A percentile compares a stretch with the other conserved stretches of the same genome.
phyloP scores from a whole-genome alignment of 1,284 basidiomycete species.

The Pyrrhoderma lamaoense region DNA sequence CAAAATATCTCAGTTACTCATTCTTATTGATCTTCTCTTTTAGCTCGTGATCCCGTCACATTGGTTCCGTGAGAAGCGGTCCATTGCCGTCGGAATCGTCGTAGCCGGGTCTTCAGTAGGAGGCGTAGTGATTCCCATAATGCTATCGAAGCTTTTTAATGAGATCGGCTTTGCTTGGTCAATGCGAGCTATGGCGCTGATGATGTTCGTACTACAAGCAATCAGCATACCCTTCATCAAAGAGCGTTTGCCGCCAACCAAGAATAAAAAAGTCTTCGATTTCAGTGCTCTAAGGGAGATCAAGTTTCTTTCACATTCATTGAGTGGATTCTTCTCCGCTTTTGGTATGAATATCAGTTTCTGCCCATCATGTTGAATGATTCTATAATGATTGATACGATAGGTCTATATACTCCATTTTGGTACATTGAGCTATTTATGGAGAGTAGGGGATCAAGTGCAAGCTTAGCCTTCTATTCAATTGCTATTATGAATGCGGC shows the following conservation, averaged over 20 bases:
- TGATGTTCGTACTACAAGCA: slow-evolving; percentile 14
- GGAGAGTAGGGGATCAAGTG: slow-evolving; percentile 14
- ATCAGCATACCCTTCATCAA: slow-evolving; percentile 17
- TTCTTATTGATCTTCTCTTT: neutral
- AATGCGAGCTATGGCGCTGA: slow-evolving; percentile 23
- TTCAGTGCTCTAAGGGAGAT: slow-evolving; percentile 13
- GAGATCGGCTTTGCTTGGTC: slow-evolving; percentile 34
- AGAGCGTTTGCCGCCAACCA: slow-evolving; percentile 15
- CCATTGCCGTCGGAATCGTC: slow-evolving; percentile 43
- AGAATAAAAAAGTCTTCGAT: slow-evolving; percentile 11
- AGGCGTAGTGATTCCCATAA: slow-evolving; percentile 42
- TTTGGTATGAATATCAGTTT: slow-evolving; percentile 12
- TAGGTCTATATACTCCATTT: slow-evolving; percentile 17
- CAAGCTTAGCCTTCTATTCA: slow-evolving; percentile 15
- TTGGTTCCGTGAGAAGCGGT: slow-evolving; percentile 29
- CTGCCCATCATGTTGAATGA: neutral
- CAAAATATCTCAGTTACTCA: neutral
- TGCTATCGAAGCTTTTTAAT: slow-evolving; percentile 41
- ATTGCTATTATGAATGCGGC: slow-evolving; percentile 19
- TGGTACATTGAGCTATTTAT: slow-evolving; percentile 19
- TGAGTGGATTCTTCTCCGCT: slow-evolving; percentile 16
- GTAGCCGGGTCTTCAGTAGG: slow-evolving; percentile 32
- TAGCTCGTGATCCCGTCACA: slow-evolving; percentile 18
- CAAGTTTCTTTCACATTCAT: slow-evolving; percentile 11
- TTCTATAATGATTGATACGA: neutral